A percentile compares a stretch with the other conserved stretches of the same genome.
Conservation (phyloP, 2,329 filamentous ascomycete genomes). For the Albifimbria verrucaria region DNA sequence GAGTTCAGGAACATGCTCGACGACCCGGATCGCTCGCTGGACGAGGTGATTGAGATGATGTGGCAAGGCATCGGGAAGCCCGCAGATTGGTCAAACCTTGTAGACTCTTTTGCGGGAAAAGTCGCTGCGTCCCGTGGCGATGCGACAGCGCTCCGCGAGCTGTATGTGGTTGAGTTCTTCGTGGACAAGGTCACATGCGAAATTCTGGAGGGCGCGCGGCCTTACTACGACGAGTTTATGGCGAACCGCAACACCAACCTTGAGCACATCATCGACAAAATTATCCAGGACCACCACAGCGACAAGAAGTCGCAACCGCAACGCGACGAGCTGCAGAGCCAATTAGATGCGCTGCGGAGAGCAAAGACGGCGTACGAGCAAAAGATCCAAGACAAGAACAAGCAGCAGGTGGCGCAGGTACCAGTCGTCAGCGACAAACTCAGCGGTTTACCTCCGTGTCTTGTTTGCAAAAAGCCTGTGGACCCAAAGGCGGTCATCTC, state of each 20-base stretch:
- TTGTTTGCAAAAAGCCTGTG: conserved; percentile 32
- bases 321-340: conserved; percentile 33
- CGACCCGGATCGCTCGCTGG: conserved; percentile 32
- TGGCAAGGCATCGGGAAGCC: conserved; percentile 33
- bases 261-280: conserved; percentile 31
- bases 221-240: conserved; percentile 37
- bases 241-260: conserved; percentile 21
- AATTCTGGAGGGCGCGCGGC: conserved; percentile 27
- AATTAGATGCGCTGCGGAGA: conserved; percentile 44
- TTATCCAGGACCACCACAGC: conserved; percentile 27
- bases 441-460: conserved; percentile 36
- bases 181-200: conserved; percentile 30
- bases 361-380: conserved; percentile 48
- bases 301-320: conserved; percentile 27
- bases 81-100: conserved; percentile 24
- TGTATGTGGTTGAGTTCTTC: conserved; percentile 41
- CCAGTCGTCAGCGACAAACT: conserved; percentile 26
- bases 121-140: conserved; percentile 28
- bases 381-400: conserved; percentile 34
- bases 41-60: conserved; percentile 33
- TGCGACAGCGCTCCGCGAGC: conserved; percentile 29
- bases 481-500: conserved; percentile 34
- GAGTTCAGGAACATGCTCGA: conserved; percentile 32
- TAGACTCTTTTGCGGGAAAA: conserved; percentile 30
- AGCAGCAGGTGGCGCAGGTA: conserved; percentile 24